Percentiles rank a stretch among this genome's conserved stretches.
These are phyloP conservation scores for Albugo candida DNA, from an alignment of 352 stramenopile species.

Conservation along the genomic window DNA sequence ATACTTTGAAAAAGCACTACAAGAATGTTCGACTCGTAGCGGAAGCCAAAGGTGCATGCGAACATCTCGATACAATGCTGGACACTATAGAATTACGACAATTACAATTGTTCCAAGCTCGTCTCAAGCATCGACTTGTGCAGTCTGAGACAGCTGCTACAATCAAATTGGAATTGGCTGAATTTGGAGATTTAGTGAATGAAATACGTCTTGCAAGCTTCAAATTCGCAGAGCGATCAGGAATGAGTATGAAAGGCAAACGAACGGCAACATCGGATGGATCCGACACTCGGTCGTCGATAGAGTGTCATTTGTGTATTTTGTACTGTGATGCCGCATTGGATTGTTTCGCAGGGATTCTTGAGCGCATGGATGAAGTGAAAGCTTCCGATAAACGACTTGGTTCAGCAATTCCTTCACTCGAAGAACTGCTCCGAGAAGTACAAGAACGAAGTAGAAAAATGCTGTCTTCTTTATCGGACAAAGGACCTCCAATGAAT, in stretches of 20 bases:
- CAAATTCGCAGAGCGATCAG: conserved; percentile 69
- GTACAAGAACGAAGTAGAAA: conserved; percentile 32
- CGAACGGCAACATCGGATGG: conserved; percentile 39
- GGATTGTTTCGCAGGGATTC: conserved; percentile 62
- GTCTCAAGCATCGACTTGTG: conserved; percentile 47
- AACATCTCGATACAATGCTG: conserved; percentile 47
- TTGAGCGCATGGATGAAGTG: conserved; percentile 67
- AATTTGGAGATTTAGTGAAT: conserved; percentile 67
- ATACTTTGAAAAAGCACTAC: conserved; percentile 76
- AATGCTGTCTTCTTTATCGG: conserved; percentile 35
- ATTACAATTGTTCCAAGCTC: conserved; percentile 53
- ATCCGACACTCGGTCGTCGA: conserved; percentile 47
- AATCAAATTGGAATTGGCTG: conserved; percentile 68
- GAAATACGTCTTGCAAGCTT: conserved; percentile 50
- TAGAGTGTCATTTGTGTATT: conserved; percentile 44
- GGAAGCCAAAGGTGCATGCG: conserved; percentile 64
- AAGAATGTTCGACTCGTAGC: conserved; percentile 63
- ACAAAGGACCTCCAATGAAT: conserved; percentile 31
- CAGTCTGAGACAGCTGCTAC: conserved; percentile 59
- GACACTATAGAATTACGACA: conserved; percentile 55
- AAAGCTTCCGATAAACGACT: conserved; percentile 68
- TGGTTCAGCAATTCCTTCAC: conserved; percentile 36
- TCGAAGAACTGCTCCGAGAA: conserved; percentile 38
- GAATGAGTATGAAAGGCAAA: conserved; percentile 76
- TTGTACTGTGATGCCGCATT: conserved; percentile 40